Percentiles rank a stretch among this genome's conserved stretches.
Conservation (phyloP, 2,329 filamentous ascomycete genomes). For the Aspergillus aculeatus region DNA sequence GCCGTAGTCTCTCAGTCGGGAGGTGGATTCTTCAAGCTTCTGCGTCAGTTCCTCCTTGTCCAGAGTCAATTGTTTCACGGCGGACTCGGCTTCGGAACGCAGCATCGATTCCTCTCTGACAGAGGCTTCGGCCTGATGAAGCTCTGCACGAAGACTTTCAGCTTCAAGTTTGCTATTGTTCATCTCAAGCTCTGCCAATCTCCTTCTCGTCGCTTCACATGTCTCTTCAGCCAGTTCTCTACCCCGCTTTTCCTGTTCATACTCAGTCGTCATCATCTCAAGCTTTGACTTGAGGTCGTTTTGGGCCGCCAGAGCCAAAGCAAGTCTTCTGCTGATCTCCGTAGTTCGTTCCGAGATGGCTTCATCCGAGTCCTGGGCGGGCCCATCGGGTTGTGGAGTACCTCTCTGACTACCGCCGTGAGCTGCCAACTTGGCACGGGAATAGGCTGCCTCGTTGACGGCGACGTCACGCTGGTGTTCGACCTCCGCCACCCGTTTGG, state of each 20-base stretch:
- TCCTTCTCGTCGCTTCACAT: constrained; percentile 74
- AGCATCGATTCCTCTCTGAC: constrained; percentile 78
- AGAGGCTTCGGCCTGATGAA: constrained; percentile 75
- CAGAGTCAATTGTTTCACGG: constrained; percentile 72
- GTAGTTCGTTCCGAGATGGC: constrained; percentile 61
- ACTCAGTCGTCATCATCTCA: constrained; percentile 66
- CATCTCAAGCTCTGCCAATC: constrained; percentile 77
- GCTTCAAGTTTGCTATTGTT: constrained; percentile 82
- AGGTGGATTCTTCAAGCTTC: constrained; percentile 66
- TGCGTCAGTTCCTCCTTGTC: constrained; percentile 76
- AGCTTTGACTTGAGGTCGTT: constrained; percentile 76
- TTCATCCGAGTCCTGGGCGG: constrained; percentile 57
- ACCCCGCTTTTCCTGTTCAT: constrained; percentile 77
- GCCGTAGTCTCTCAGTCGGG: constrained; percentile 67
- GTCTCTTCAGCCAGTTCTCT: constrained; percentile 87
- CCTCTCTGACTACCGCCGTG: constrained; percentile 66
- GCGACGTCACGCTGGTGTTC: constrained; percentile 93
- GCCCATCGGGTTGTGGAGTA: constrained; percentile 52
- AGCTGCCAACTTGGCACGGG: constrained; percentile 86
- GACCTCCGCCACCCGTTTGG: constrained; percentile 86
- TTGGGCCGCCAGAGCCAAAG: constrained; percentile 74
- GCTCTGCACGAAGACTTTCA: constrained; percentile 78
- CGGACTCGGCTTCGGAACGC: constrained; percentile 71
- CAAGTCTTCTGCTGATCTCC: constrained; percentile 79
- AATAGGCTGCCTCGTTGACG: constrained; percentile 92